Evolutionary conservation across 768 basidiomycete genomes (phyloP), one percentile per base, ranked within the genome.

Genomic region (Agrocybe pediades): DNA sequence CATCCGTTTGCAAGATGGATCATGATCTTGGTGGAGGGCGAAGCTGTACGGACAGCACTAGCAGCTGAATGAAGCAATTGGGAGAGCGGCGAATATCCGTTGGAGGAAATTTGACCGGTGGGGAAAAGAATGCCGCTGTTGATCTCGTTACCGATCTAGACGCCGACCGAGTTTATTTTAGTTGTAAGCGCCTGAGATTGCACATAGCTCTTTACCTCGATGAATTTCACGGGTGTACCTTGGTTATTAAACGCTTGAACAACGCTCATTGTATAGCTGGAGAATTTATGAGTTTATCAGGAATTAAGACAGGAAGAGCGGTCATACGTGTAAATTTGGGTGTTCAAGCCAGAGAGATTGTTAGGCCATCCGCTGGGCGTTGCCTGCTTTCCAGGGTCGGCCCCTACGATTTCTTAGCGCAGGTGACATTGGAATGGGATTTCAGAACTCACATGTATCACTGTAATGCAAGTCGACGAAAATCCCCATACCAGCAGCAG

Each of bases 41-140:
- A 78, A 6, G 72, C 82, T 30, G 71, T 71, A 39, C 77, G 77
- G 2, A 77, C 83, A n/a, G 78, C 85, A 47, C 69, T 80, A 21
- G 77, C 71, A 9, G 84, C 83, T 3, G 83, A 84, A 57, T 87
- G 81, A 24, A 86, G 74, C 17, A 86, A 71, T 64, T 86, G 80
- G 3, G 84, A 85, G 24, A 81, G 71, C 7, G 75, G 74, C 25
- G 74, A 74, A 56, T 77, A 82, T 19, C 82, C 81, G 41, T 75
- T 78, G 26, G 68, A 71, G 11, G 81, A 83, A 50, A 82, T 82
- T 26, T 71, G 68, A 39, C 83, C 84, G 23, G 75, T 72, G 9
- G 85, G 85, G 83, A 83, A 86, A 19, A 86, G 74, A 26, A 87
- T 68, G 15, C 85, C 84, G 55, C 81, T 74, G 68, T 84, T 85